Conservation (phyloP, 23 red algal genomes). For the Pyropia haitanensis region DNA sequence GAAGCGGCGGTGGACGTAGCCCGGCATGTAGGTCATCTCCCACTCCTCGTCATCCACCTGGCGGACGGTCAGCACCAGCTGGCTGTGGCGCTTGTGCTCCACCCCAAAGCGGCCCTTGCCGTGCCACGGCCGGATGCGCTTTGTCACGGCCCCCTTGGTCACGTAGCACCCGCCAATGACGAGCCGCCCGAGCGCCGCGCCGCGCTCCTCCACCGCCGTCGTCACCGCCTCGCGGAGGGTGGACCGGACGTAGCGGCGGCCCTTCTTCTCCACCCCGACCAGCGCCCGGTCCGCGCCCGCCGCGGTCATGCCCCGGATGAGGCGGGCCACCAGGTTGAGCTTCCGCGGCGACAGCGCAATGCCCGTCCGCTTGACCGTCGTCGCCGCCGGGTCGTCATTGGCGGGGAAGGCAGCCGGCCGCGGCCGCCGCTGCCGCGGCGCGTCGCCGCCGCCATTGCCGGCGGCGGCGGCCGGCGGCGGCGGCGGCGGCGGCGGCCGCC, state of each 20-base stretch:
- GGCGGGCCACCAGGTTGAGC: constrained; percentile 54
- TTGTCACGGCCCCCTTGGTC: constrained; percentile 37
- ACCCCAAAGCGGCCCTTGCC: constrained; percentile 61
- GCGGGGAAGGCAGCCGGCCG: no score
- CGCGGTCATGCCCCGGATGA: constrained; percentile 33
- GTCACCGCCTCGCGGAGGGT: constrained; percentile 36
- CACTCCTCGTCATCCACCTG: constrained; percentile 63
- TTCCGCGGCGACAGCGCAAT: constrained; percentile 40
- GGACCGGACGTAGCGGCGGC: constrained; percentile 4
- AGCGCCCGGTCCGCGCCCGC: constrained; percentile 33
- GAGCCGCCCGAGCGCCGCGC: constrained; percentile 31
- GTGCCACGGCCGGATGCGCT: constrained; percentile 55
- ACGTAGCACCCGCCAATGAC: constrained; percentile 36
- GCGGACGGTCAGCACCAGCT: constrained; percentile 30
- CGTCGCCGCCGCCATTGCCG: no score
- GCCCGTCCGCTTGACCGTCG: not conserved
- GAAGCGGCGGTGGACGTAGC: constrained; percentile 34
- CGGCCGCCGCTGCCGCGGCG: no score
- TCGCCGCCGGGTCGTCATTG: no score
- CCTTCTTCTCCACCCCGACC: constrained; percentile 40
- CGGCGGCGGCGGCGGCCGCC: no score
- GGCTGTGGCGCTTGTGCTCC: constrained; percentile 58
- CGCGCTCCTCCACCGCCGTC: constrained; percentile 11
- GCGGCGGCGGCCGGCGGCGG: no score
- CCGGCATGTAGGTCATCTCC: constrained; percentile 33